Evolutionary conservation across 495 filamentous ascomycete species (phyloP).

Genomic region (Penicillium parvum): DNA sequence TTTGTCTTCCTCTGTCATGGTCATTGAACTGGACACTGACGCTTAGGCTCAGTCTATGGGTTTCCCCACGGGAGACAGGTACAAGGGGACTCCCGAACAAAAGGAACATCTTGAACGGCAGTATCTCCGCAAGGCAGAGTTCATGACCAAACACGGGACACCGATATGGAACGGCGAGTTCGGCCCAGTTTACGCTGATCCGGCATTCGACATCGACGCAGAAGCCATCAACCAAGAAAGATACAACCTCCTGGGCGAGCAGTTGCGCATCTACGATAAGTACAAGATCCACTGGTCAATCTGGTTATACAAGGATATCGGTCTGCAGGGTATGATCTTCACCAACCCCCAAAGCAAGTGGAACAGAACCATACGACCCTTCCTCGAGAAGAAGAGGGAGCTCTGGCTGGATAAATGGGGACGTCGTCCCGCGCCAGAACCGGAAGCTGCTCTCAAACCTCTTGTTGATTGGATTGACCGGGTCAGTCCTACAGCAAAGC

Average conservation of each 20-base stretch:
- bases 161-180: constrained; percentile 68
- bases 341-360: constrained; percentile 44
- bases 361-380: constrained; percentile 46
- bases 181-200: constrained; percentile 55
- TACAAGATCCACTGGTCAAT: constrained; percentile 57
- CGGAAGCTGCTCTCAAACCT: constrained; percentile 36
- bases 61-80: constrained; percentile 51
- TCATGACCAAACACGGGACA: constrained; percentile 49
- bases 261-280: constrained; percentile 54
- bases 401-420: constrained; percentile 56
- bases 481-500: constrained; percentile 33
- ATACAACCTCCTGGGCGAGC: constrained; percentile 51
- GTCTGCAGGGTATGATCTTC: constrained; percentile 60
- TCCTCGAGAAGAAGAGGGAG: constrained; percentile 51
- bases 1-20: constrained; percentile 6
- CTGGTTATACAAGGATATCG: constrained; percentile 65
- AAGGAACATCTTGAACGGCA: constrained; percentile 41
- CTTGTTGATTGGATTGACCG: constrained; percentile 41
- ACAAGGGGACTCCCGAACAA: constrained; percentile 49
- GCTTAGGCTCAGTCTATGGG: constrained; percentile 37
- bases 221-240: constrained; percentile 48
- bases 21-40: not conserved
- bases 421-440: constrained; percentile 31
- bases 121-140: constrained; percentile 54
- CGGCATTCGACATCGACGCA: constrained; percentile 27